A percentile compares a stretch with the other conserved stretches of the same genome.
Evolutionary conservation across 2,329 filamentous ascomycete genomes (phyloP).

Genomic region (Nigrospora sphaerica): DNA sequence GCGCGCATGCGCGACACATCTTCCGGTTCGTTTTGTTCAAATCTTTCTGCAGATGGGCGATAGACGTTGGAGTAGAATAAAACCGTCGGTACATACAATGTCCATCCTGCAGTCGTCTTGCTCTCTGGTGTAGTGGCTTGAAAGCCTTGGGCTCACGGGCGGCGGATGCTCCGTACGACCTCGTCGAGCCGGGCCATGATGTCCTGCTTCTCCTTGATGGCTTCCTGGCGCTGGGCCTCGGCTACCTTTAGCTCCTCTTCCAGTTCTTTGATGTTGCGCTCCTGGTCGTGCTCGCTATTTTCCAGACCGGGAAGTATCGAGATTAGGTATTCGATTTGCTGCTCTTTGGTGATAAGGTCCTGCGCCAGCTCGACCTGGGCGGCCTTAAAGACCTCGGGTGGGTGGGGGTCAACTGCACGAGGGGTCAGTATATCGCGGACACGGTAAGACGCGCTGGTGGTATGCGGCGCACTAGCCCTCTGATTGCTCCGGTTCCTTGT

Average conservation of each 20-base stretch:
- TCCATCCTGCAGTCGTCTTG: too few relatives aligned
- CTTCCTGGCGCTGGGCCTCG: conserved; percentile 55
- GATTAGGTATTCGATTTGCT: conserved; percentile 75
- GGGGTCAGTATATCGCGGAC: conserved; percentile 4
- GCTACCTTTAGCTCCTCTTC: conserved; percentile 59
- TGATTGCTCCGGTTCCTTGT: conserved; percentile 43
- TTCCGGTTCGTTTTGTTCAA: too few relatives aligned
- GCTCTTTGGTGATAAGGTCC: conserved; percentile 72
- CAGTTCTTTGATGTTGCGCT: conserved; percentile 56
- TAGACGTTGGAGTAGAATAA: too few relatives aligned
- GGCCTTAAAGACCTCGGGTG: conserved; percentile 56
- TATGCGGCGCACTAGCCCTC: conserved; percentile 32
- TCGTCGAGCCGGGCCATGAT: conserved; percentile 53
- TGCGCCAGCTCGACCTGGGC: conserved; percentile 67
- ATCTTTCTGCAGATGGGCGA: too few relatives aligned
- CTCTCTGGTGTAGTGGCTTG: too few relatives aligned
- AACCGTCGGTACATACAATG: too few relatives aligned
- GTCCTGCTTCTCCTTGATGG: conserved; percentile 56
- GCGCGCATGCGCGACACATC: too few relatives aligned
- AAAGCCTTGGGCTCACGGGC: conserved; percentile 27
- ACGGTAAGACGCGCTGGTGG: background rate
- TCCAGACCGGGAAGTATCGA: conserved; percentile 70
- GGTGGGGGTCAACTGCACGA: conserved; percentile 49
- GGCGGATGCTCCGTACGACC: conserved; percentile 52
- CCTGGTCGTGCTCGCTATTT: conserved; percentile 71